Evolutionary conservation across 495 filamentous ascomycete species (phyloP).

Genomic region (Aspergillus biplanus): DNA sequence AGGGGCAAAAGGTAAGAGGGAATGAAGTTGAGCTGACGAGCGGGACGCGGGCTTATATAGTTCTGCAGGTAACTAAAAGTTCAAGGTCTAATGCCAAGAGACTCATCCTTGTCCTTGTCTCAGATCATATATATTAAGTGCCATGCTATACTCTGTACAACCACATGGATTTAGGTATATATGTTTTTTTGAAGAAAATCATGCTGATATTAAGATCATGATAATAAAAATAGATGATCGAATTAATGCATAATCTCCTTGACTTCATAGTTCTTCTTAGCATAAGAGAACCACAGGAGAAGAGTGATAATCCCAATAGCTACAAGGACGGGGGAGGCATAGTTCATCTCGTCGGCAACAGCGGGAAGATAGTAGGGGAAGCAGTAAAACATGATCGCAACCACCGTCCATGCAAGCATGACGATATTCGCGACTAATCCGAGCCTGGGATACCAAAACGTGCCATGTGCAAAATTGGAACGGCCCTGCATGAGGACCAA

Average conservation of each 20-base stretch:
- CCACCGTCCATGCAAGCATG: constrained; percentile 53
- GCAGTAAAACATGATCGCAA: constrained; percentile 59
- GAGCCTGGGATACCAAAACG: constrained; percentile 42
- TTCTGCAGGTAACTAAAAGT: too few relatives aligned
- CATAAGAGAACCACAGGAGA: not conserved
- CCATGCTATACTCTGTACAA: too few relatives aligned
- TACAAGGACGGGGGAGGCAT: not conserved
- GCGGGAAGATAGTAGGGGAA: constrained; percentile 20
- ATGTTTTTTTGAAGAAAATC: too few relatives aligned
- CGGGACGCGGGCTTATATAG: too few relatives aligned
- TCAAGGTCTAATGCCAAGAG: too few relatives aligned
- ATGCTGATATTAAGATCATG: too few relatives aligned
- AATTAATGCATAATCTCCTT: not conserved
- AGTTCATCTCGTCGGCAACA: not conserved
- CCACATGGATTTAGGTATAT: too few relatives aligned
- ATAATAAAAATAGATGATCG: too few relatives aligned
- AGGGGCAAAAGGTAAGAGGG: too few relatives aligned
- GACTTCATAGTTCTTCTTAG: not conserved
- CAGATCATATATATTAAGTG: too few relatives aligned
- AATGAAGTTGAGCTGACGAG: too few relatives aligned
- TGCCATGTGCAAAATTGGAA: constrained; percentile 55
- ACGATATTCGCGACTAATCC: constrained; percentile 51
- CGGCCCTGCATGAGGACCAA: constrained; percentile 55
- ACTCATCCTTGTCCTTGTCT: too few relatives aligned
- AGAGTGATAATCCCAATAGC: not conserved